A percentile compares a stretch with the other conserved stretches of the same genome.
These are phyloP conservation scores for Geoglossum cookeanum DNA, from an alignment of 2,329 filamentous ascomycete species.

Conservation along the genomic window DNA sequence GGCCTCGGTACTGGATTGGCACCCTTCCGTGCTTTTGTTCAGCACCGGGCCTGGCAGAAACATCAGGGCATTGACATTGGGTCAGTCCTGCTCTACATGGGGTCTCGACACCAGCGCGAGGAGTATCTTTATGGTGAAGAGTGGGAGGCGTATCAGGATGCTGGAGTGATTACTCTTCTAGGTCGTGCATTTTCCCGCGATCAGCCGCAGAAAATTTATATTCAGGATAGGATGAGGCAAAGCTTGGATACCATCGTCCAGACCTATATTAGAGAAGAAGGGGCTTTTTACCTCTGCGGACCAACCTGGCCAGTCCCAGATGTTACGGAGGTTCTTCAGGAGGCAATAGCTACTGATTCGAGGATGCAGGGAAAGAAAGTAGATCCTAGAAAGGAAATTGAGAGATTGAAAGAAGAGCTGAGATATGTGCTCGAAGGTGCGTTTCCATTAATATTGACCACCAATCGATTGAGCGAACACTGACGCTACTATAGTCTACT, in stretches of 20 bases:
- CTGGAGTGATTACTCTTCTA: constrained; percentile 84
- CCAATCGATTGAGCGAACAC: background rate
- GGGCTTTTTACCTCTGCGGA: constrained; percentile 91
- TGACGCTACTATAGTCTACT: background rate
- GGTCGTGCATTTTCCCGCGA: constrained; percentile 91
- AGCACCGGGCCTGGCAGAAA: constrained; percentile 96
- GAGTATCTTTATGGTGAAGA: constrained; percentile 98
- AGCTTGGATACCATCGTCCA: constrained; percentile 63
- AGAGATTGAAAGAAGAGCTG: constrained; percentile 85
- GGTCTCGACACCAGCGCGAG: constrained; percentile 89
- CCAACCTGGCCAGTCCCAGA: constrained; percentile 98
- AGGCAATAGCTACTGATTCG: constrained; percentile 67
- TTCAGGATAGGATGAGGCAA: constrained; percentile 94
- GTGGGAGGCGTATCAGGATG: constrained; percentile 95
- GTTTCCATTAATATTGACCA: background rate
- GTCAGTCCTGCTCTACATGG: constrained; percentile 85
- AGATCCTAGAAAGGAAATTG: constrained; percentile 77
- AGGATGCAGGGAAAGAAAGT: constrained; percentile 57
- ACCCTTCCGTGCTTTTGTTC: constrained; percentile 97
- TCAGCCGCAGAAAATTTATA: constrained; percentile 97
- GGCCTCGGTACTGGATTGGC: constrained; percentile 95
- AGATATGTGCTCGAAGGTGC: constrained; percentile 90
- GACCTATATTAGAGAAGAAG: constrained; percentile 73
- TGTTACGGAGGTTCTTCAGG: constrained; percentile 81
- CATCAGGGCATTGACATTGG: constrained; percentile 93